phyloP scores from a whole-genome alignment of 441 rosid genomes.

The Eruca vesicaria region DNA sequence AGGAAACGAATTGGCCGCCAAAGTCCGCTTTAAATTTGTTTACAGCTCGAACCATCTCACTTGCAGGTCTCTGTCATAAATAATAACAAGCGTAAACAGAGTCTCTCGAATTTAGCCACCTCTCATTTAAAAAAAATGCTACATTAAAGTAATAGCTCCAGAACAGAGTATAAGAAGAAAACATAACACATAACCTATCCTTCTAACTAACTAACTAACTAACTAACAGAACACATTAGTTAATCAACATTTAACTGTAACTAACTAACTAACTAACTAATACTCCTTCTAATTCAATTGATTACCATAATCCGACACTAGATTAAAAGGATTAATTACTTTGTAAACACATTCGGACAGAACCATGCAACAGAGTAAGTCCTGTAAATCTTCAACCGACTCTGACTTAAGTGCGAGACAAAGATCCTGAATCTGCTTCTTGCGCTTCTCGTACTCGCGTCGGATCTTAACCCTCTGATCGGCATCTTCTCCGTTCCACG shows the following conservation, averaged over 20 bases:
- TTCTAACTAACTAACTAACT: neutral
- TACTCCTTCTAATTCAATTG: neutral
- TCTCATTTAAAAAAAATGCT: neutral
- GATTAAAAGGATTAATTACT: slow-evolving; percentile 37
- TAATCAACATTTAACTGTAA: neutral
- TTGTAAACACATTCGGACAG: slow-evolving; percentile 95
- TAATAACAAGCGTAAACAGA: neutral
- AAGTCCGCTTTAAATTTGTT: slow-evolving; percentile 94
- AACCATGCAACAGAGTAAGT: slow-evolving; percentile 95
- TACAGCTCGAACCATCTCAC: slow-evolving; percentile 85
- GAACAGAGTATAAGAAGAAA: neutral
- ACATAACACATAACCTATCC: neutral
- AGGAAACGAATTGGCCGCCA: slow-evolving; percentile 84
- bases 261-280: neutral
- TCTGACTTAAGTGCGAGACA: slow-evolving; percentile 78
- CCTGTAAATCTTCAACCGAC: slow-evolving; percentile 83
- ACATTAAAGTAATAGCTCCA: neutral
- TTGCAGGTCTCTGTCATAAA: slow-evolving; percentile 68
- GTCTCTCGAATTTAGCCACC: neutral
- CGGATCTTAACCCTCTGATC: slow-evolving; percentile 70
- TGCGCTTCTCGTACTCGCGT: slow-evolving; percentile 68
- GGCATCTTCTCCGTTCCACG: slow-evolving; percentile 55
- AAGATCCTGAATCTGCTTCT: slow-evolving; percentile 76
- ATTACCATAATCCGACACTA: neutral
- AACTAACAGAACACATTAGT: slow-evolving; percentile 4